Percentiles rank a stretch among this genome's conserved stretches.
Evolutionary conservation across 1,284 basidiomycete genomes (phyloP).

Genomic region (Pyrrhoderma lamaoense): DNA sequence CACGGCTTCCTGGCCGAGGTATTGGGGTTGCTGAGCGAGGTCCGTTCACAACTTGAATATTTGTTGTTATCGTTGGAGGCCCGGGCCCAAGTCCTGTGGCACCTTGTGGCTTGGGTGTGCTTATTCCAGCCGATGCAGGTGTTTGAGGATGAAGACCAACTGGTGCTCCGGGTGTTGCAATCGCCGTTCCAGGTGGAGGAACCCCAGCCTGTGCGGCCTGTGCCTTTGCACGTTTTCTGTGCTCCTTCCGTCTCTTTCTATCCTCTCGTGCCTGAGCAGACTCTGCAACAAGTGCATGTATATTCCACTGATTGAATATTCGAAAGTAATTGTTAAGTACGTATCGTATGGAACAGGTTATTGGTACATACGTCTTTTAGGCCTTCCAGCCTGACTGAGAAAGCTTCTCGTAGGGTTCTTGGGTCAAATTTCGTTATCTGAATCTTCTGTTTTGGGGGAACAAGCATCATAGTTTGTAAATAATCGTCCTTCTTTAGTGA

Average conservation of each 20-base stretch:
- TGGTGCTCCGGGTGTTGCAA: conserved; percentile 25
- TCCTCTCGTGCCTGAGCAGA: conserved; percentile 72
- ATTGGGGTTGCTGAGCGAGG: conserved; percentile 9
- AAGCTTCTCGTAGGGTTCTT: conserved; percentile 63
- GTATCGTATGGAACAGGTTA: no score
- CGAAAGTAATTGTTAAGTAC: no score
- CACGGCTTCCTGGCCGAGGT: conserved; percentile 26
- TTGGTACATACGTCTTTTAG: conserved; percentile 59
- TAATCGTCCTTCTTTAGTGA: conserved; percentile 78
- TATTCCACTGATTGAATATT: conserved; percentile 53
- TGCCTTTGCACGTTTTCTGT: conserved; percentile 59
- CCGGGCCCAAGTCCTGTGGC: conserved; percentile 10
- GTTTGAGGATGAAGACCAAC: conserved; percentile 16
- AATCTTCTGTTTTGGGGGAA: conserved; percentile 65
- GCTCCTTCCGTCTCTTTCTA: conserved; percentile 72
- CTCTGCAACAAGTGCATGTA: conserved; percentile 52
- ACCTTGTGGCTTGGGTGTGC: conserved; percentile 29
- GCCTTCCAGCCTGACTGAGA: conserved; percentile 63
- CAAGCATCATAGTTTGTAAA: conserved; percentile 53
- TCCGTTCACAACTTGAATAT: background rate
- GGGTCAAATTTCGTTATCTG: conserved; percentile 57
- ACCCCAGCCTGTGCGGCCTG: conserved; percentile 29
- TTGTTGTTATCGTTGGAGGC: background rate
- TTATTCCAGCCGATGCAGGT: conserved; percentile 20
- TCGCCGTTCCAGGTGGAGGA: conserved; percentile 26